Conservation (phyloP, 257 asterid genomes). For the Capsicum chinense region DNA sequence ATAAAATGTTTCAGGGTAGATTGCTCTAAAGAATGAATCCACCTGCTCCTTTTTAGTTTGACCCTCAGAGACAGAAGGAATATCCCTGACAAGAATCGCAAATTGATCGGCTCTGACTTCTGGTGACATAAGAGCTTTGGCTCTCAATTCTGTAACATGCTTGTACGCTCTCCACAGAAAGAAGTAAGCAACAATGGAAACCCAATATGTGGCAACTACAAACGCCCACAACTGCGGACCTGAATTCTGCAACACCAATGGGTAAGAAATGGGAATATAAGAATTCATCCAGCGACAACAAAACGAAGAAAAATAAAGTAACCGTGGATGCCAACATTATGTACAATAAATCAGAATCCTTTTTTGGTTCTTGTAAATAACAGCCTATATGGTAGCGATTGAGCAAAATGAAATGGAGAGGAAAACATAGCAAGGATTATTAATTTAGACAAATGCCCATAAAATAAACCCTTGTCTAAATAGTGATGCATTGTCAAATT, state of each 20-base stretch:
- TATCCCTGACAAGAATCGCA: conserved; percentile 79
- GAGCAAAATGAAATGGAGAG: not conserved
- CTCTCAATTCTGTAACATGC: conserved; percentile 67
- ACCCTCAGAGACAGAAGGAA: conserved; percentile 59
- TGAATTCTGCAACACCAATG: conserved; percentile 47
- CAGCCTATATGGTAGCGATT: not conserved
- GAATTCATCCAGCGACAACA: not conserved
- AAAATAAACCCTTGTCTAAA: not conserved
- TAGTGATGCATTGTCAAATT: not conserved
- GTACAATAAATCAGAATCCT: not conserved
- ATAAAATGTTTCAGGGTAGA: conserved; percentile 84
- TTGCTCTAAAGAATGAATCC: conserved; percentile 70
- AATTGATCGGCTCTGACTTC: conserved; percentile 74
- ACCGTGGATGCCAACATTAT: not conserved
- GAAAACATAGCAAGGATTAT: not conserved
- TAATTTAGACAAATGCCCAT: not conserved
- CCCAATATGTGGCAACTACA: conserved; percentile 63
- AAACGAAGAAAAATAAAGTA: not conserved
- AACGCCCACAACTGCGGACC: conserved; percentile 82
- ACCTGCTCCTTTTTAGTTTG: conserved; percentile 84
- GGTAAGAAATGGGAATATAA: conserved; percentile 14
- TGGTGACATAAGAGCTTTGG: conserved; percentile 78
- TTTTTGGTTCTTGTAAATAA: not conserved
- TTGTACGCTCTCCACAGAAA: conserved; percentile 86
- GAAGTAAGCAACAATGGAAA: conserved; percentile 63